Base-by-base conservation (phyloP, 169 alveolate species). In the Hepatocystis sp. region DNA sequence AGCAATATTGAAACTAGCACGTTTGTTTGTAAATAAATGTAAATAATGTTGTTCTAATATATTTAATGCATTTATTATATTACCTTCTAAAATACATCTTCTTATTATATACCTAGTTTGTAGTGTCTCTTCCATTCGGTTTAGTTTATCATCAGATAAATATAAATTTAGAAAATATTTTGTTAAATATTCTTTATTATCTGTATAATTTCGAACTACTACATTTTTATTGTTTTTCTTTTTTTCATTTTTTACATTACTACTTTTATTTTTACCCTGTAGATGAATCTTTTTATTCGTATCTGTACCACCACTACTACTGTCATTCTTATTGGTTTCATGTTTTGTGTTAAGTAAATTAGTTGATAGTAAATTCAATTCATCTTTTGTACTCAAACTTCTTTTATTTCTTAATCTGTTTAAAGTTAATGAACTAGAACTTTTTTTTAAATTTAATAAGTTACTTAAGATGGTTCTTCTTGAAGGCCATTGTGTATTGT, bases 371-470 rank as follows among this genome's bases (percentile, higher is more conserved):
- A 56, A 28, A 25, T 58, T 76, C 15, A 56, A 44, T 44, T 76
- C 64, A 58, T 76, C 76, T 44, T 76, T 76, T 39, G 67, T 10
- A 4, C 60, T 76, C 25, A 76, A 52, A 49, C 88, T 76, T 42
- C 88, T 76, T 46, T 76, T 76, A 76, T 63, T 63, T 36, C 78
- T 76, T 52, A 76, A 52, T 44, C 88, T 32, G 30, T 32, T 58
- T 30, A 76, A 2, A 58, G 58, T 49, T 44, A 58, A 10, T 8
- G 66, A 58, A 46, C 61, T 76, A 19, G 88, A 76, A 51, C 58
- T 64, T 28, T 76, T 76, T 58, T 76, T 76, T 36, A 51, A 34
- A 49, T 76, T 76, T 40, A 76, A 44, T 76, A 76, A 58, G 46
- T 21, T 76, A 44, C 78, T 63, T 44, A 76, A 49, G 46, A 40